Base-by-base conservation (phyloP, 2,329 filamentous ascomycete genomes). In the Lojkania enalia region DNA sequence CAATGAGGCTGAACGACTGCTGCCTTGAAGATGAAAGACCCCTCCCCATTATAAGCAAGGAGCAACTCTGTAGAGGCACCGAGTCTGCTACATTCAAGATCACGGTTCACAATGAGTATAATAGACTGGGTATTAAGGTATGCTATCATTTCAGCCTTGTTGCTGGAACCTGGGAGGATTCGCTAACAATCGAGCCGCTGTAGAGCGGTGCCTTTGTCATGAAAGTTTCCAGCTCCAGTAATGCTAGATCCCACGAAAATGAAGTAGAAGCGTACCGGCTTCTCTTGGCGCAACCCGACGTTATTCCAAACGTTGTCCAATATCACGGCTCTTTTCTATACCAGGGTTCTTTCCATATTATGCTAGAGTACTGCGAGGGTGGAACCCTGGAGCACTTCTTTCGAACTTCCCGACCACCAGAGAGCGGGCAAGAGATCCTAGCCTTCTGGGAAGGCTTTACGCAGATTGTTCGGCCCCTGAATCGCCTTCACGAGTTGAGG, bases 331-430 rank as follows among this genome's bases (percentile, higher is more conserved):
- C 50, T 3, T 63, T 51, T 46, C 30, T 7, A 14, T 51, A 61
- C 7, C 38, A 41, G 0, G 20, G 40, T 0, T 61, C 44, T 3
- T 63, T 56, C 31, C 63, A 71, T 20, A 60, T 73, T 3, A 46
- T 73, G 2, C 52, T 72, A 3, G 71, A 73, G 39, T 69, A 55
- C 32, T 68, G 62, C 0, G 57, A 69, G 13, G 32, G 52, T 9
- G 58, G 49, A 1, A 71, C 71, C 33, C 56, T 73, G 3, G 53
- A 57, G 5, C 54, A 63, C 2, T 64, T 57, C 27, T 66, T 71
- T 25, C 5, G 41, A 1, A 43, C 43, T 1, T 38, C 44, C 11
- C 19, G 44, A 2, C 66, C 66, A 2, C 70, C 69, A 0, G 47
- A 49, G 0, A 35, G 50, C 1, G 25, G 40, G 2, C 33, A 31